phyloP scores from a whole-genome alignment of 306 rosid genomes.

The Pyrus communis region DNA sequence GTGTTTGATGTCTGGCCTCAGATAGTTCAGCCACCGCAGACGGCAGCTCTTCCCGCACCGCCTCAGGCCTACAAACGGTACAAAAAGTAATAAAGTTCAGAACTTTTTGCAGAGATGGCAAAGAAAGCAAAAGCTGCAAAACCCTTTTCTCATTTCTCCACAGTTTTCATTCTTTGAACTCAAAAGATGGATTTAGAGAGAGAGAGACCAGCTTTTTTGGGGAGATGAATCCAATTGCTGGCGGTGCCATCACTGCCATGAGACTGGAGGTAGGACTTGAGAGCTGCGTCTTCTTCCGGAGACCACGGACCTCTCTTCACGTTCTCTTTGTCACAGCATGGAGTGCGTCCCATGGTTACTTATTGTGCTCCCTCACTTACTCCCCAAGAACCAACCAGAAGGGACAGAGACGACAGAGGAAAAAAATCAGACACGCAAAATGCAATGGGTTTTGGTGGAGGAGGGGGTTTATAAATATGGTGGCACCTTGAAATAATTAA shows the following conservation, averaged over 20 bases:
- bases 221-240: conserved; percentile 82
- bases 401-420: background rate
- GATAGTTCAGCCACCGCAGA: conserved; percentile 80
- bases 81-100: background rate
- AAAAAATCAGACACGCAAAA: conserved; percentile 11
- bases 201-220: conserved; percentile 69
- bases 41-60: conserved; percentile 95
- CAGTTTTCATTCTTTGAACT: background rate
- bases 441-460: background rate
- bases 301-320: conserved; percentile 96
- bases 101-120: background rate
- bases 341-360: conserved; percentile 77
- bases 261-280: conserved; percentile 46
- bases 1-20: conserved; percentile 81
- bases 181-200: background rate
- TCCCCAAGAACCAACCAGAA: background rate
- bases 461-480: conserved; percentile 29
- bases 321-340: conserved; percentile 84
- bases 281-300: conserved; percentile 78
- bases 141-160: background rate
- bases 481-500: conserved; percentile 1
- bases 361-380: background rate
- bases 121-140: background rate
- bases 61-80: conserved; percentile 44
- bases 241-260: conserved; percentile 79